Conservation (phyloP, 495 filamentous ascomycete genomes). For the Apiosordaria backusii region DNA sequence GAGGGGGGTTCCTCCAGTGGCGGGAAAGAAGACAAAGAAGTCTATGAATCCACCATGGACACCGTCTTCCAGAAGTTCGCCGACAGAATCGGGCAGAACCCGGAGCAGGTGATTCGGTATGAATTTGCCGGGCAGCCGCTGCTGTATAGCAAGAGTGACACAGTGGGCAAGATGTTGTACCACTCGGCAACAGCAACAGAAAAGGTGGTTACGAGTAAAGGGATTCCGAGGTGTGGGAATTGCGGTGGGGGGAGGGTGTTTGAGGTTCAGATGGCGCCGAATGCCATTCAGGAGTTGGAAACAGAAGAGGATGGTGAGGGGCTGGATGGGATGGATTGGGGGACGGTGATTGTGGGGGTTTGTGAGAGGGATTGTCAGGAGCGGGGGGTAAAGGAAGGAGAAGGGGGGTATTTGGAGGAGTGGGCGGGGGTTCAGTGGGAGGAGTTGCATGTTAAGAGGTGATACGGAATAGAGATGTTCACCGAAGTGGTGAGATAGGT, state of each 20-base stretch:
- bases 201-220: conserved; percentile 24
- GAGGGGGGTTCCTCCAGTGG: conserved; percentile 31
- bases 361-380: conserved; percentile 50
- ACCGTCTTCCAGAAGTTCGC: conserved; percentile 90
- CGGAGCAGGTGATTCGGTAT: conserved; percentile 90
- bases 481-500: too few species aligned
- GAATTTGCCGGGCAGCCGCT: conserved; percentile 79
- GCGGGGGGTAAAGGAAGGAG: conserved; percentile 25
- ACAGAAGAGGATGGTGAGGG: conserved; percentile 63
- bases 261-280: conserved; percentile 79
- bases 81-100: conserved; percentile 82
- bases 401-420: conserved; percentile 71
- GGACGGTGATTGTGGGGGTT: conserved; percentile 86
- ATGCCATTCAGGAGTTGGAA: conserved; percentile 87
- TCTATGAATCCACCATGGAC: conserved; percentile 80
- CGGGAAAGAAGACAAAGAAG: conserved; percentile 72
- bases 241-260: conserved; percentile 78
- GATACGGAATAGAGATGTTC: too few species aligned
- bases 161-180: conserved; percentile 62
- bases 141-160: conserved; percentile 73
- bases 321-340: conserved; percentile 97
- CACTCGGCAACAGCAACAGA: conserved; percentile 13
- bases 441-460: conserved; percentile 49
- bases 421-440: conserved; percentile 99
- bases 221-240: conserved; percentile 70